A percentile compares a stretch with the other conserved stretches of the same genome.
Conservation (phyloP, 371 early-diverging fungal species). For the Globomyces sp. region DNA sequence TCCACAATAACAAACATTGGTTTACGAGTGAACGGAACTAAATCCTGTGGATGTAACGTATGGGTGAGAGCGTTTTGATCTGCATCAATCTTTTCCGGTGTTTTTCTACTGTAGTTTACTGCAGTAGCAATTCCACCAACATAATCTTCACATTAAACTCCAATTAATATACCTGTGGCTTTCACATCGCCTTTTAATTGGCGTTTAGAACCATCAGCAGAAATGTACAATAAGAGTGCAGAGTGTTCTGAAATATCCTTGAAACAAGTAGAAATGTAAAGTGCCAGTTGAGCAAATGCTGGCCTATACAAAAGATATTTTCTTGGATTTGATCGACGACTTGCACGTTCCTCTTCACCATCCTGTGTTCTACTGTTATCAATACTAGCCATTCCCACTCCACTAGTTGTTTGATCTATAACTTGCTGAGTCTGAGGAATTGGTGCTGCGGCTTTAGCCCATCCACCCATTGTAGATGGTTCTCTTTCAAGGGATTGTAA, state of each 20-base stretch:
- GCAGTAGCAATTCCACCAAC: conserved; percentile 67
- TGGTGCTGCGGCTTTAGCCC: conserved; percentile 13
- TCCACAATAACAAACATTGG: conserved; percentile 92
- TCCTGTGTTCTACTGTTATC: conserved; percentile 11
- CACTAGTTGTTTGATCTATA: conserved; percentile 15
- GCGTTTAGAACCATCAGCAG: conserved; percentile 78
- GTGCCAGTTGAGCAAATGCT: conserved; percentile 79
- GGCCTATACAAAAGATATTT: conserved; percentile 90
- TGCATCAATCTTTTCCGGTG: conserved; percentile 33
- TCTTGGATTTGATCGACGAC: conserved; percentile 75
- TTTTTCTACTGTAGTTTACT: conserved; percentile 46
- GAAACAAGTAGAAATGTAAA: conserved; percentile 86
- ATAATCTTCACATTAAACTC: conserved; percentile 51
- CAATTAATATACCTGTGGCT: conserved; percentile 9
- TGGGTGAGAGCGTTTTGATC: conserved; percentile 50
- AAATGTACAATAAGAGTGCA: conserved; percentile 82
- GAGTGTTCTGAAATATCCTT: conserved; percentile 84
- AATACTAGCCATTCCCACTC: not conserved
- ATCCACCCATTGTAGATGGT: conserved; percentile 34
- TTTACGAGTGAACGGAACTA: conserved; percentile 90
- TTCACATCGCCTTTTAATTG: conserved; percentile 28
- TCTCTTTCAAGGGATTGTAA: conserved; percentile 85
- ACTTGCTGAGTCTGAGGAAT: not conserved
- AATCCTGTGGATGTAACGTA: conserved; percentile 84
- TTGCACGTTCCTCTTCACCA: conserved; percentile 21